Base-by-base conservation (phyloP, 345 rosid species). In the Sonneratia caseolaris region DNA sequence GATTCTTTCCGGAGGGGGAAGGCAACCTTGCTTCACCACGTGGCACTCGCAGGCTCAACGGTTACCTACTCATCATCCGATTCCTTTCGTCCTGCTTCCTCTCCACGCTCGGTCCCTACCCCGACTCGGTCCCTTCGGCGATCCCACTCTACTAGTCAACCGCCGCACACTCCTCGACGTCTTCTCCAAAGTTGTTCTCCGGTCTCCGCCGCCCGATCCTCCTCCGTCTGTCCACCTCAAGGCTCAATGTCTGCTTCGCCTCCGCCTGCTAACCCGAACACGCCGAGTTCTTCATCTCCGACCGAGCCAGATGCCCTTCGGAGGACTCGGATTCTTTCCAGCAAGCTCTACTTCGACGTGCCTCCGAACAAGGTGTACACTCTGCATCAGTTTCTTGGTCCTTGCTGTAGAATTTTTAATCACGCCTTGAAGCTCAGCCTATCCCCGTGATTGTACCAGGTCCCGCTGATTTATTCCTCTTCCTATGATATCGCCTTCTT, bases 381-480 rank as follows among this genome's bases (percentile, higher is more conserved):
- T 18, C 32, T 11, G 32, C 42, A 12, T 64, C 21, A 66, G 14
- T 35, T 27, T n/a, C 53, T n/a, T 53, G 59, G 0, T 16, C 2
- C 4, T 14, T 66, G 45, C 15, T 16, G 14, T 69, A 27, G 10
- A 27, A 53, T 42, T 55, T 37, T 5, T 36, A 32, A 19, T 35
- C 6, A 37, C 16, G 51, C 43, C 9, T 18, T 53, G 59, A 1
- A 53, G 59, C 59, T 53, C 21, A 35, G 45, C 35, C 21, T 61
- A 35, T 4, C 38, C 14, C 3, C 37, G 27, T 35, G 49, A 36
- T 67, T 69, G 45, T 43, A 37, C 37, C 83, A 92, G 97, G 92
- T 84, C 66, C 94, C 98, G 22, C 62, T 93, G 56, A 84, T 93
- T 74, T 91, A 91, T 78, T 93, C 98, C 32, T 56, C 94, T 22